phyloP scores from a whole-genome alignment of 371 early-diverging fungal species.

The Conidiobolus incongruus region DNA sequence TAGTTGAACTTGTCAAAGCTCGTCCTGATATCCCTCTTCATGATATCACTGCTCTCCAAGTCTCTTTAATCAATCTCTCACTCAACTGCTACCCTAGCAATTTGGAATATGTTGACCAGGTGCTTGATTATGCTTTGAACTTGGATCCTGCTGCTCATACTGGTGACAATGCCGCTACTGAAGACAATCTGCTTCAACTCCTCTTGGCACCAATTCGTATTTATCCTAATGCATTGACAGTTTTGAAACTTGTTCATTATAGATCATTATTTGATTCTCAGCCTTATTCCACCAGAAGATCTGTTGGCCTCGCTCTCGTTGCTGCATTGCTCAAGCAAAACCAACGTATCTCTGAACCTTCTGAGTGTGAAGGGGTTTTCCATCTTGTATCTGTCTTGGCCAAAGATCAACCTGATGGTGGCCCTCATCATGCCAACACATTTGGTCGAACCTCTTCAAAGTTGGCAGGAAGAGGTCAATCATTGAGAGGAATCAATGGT shows the following conservation, averaged over 20 bases:
- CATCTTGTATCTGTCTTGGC: slow-evolving; percentile 59
- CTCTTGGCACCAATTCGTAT: slow-evolving; percentile 48
- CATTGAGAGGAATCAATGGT: slow-evolving; percentile 4
- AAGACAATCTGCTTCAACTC: slow-evolving; percentile 30
- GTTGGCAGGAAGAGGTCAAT: too few relatives aligned
- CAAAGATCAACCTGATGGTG: slow-evolving; percentile 44
- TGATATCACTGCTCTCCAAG: slow-evolving; percentile 67
- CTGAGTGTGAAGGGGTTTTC: slow-evolving; percentile 58
- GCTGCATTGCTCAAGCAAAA: slow-evolving; percentile 33
- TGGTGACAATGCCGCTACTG: slow-evolving; percentile 21
- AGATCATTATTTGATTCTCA: slow-evolving; percentile 55
- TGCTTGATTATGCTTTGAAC: slow-evolving; percentile 51
- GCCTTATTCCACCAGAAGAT: slow-evolving; percentile 49
- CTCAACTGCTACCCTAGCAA: slow-evolving; percentile 79
- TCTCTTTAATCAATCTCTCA: slow-evolving; percentile 65
- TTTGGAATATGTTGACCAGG: slow-evolving; percentile 62
- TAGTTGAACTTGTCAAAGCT: slow-evolving; percentile 52
- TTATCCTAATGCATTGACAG: slow-evolving; percentile 33
- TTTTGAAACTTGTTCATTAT: slow-evolving; percentile 41
- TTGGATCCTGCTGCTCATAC: slow-evolving; percentile 26
- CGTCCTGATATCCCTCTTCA: slow-evolving; percentile 77
- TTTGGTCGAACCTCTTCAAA: slow-evolving; percentile 9
- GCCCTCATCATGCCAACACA: slow-evolving; percentile 4
- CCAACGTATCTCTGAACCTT: slow-evolving; percentile 37
- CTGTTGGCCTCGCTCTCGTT: slow-evolving; percentile 57